Percentiles rank a stretch among this genome's conserved stretches.
Conservation (phyloP, 768 basidiomycete genomes). For the Suillus variegatus region DNA sequence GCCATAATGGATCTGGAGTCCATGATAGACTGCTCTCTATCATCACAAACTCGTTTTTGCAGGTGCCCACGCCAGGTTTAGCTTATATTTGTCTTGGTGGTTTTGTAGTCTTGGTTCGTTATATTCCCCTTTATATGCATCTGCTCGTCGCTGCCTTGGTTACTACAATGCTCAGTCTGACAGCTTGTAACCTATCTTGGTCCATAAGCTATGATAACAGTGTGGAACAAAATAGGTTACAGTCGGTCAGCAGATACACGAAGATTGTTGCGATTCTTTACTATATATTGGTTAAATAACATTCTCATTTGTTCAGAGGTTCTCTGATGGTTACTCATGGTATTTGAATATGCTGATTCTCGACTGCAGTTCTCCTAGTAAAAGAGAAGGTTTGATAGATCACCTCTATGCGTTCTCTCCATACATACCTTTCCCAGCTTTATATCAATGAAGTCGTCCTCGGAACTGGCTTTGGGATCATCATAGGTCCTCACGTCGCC, state of each 20-base stretch:
- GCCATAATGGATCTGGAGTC: conserved; percentile 28
- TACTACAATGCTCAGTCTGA: background rate
- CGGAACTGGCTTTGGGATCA: conserved; percentile 64
- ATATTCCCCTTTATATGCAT: background rate
- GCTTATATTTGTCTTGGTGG: conserved; percentile 67
- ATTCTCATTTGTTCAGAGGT: no score
- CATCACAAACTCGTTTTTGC: conserved; percentile 25
- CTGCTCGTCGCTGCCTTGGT: background rate
- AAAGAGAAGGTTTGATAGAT: conserved; percentile 67
- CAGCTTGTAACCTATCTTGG: no score
- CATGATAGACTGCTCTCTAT: conserved; percentile 12
- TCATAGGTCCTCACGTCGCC: conserved; percentile 73
- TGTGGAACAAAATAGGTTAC: no score
- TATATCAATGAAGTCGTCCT: conserved; percentile 95
- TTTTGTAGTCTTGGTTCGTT: conserved; percentile 47
- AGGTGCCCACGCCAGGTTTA: conserved; percentile 57
- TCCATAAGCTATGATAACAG: no score
- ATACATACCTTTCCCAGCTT: conserved; percentile 42
- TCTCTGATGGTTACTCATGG: no score
- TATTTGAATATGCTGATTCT: no score
- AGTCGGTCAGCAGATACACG: no score
- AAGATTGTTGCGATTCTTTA: no score
- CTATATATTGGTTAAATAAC: no score
- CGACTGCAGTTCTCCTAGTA: conserved; percentile 68
- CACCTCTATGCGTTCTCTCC: background rate